Evolutionary conservation across 2,329 filamentous ascomycete genomes (phyloP), one percentile per base, ranked within the genome.

Genomic region (Dothiorella sarmentorum): DNA sequence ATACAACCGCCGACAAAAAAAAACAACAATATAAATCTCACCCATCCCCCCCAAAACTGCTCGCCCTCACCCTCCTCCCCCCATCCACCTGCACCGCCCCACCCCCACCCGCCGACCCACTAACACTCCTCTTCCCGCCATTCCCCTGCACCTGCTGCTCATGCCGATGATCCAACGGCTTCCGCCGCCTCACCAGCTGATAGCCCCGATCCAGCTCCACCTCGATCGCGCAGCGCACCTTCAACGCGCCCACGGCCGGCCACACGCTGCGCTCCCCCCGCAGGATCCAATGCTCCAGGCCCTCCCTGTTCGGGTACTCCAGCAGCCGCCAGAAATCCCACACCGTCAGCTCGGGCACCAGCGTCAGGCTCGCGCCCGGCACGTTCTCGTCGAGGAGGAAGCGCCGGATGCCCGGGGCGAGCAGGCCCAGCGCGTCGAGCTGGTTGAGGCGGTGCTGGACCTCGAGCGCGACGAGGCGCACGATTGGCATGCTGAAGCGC

Each of bases 251-350:
- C 3, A 96, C 85, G 2, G 91, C 90, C 0, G 92, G 93, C 92
- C 93, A 97, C 0, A 96, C 91, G 64, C 89, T 92, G 62, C 86
- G 78, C 74, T 97, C 93, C 1, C 93, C 93, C 57, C 88, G 82
- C 29, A 86, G 73, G 56, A 95, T 91, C 93, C 92, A 97, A 65
- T 93, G 89, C 60, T 90, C 85, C 3, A 97, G 76, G 7, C 85
- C 86, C 60, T 87, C 84, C 53, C 84, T 80, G 0, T 88, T 93
- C 0, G 91, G 91, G 27, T 88, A 90, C 71, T 95, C 89, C n/a
- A 97, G 80, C 31, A 97, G 76, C 31, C 87, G 83, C 40, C 87
- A 76, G 69, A 96, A 91, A 72, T 97, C 92, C 0, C 77, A 73
- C 0, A 85, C 76, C 3, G 83, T 84, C 3, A 97, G 79, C 63